Conservation (phyloP, 495 filamentous ascomycete species). For the Talaromyces thailandensis region DNA sequence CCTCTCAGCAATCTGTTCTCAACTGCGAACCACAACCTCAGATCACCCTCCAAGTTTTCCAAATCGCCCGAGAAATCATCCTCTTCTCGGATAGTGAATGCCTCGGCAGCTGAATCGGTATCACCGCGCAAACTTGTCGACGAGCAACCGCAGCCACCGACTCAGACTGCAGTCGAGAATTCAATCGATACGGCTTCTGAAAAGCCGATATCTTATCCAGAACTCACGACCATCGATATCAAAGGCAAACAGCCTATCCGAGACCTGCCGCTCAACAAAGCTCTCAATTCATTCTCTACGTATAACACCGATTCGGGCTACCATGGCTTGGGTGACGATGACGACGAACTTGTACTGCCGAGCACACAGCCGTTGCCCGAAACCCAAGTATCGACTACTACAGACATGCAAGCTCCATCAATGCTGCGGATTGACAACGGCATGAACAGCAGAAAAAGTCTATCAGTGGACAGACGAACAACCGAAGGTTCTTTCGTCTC, state of each 20-base stretch:
- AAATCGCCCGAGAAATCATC: neutral
- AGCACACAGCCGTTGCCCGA: conserved; percentile 5
- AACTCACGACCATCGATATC: neutral
- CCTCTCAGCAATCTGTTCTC: conserved; percentile 77
- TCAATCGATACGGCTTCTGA: neutral
- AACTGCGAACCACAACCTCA: conserved; percentile 23
- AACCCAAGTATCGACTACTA: conserved; percentile 8
- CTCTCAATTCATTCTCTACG: conserved; percentile 29
- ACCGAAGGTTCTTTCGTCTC: conserved; percentile 59
- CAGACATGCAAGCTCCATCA: conserved; percentile 23
- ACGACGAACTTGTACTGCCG: conserved; percentile 21
- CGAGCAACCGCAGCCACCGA: conserved; percentile 22
- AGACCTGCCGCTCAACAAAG: neutral
- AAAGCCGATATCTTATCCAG: neutral
- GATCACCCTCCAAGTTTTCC: conserved; percentile 3
- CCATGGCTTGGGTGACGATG: conserved; percentile 54
- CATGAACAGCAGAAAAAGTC: conserved; percentile 15
- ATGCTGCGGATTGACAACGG: conserved; percentile 32
- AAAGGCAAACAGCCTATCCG: conserved; percentile 5
- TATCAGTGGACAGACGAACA: conserved; percentile 37
- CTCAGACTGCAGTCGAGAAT: conserved; percentile 11
- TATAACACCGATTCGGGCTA: conserved; percentile 68
- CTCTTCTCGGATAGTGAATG: neutral
- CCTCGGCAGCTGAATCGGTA: neutral
- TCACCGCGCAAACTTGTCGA: neutral